Evolutionary conservation across 768 basidiomycete genomes (phyloP), one percentile per base, ranked within the genome.

Genomic region (Panaeolus cyanescens): DNA sequence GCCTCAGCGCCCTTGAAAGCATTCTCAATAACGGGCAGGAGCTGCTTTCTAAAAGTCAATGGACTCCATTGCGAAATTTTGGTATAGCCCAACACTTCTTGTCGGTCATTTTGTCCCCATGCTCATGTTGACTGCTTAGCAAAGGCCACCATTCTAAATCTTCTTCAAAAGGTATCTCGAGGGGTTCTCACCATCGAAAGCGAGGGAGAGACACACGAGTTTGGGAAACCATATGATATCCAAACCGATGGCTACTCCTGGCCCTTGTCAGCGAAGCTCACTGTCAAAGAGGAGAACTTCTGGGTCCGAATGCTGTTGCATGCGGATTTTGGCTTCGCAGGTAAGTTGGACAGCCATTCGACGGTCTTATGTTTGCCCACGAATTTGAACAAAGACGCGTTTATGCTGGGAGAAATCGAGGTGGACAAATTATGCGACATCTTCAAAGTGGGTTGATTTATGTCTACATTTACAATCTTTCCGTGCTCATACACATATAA

Each of bases 331-430:
- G 62, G 62, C 9, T 56, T 63, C 17, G 62, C 62, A 32, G 62
- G 62, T 63, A 22, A 13, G 45, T 28, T n/a, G n/a, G 1, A 50
- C 4, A 28, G n/a, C 17, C 40, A 6, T 32, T 22, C 12, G 3
- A 20, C n/a, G n/a, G n/a, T n/a, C n/a, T n/a, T n/a, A n/a, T n/a
- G n/a, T 13, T 8, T 25, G 2, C 12, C 20, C n/a, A 12, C n/a
- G n/a, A 31, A 10, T 37, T 55, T 9, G 25, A 20, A 5, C 3
- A 13, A 17, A 63, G 59, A 63, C 32, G 58, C 55, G 5, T 63
- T 63, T 28, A 63, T 63, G 62, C 9, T 60, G 9, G 62, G 59
- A 2, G 62, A 63, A 57, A 50, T 63, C 9, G 62, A 63, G 6
- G 39, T 63, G 5, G 59, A 59, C 40, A 63, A 39, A 10, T 7